Percentiles rank a stretch among this genome's conserved stretches.
These are phyloP conservation scores for Fomes fomentarius DNA, from an alignment of 1,284 basidiomycete genomes.

Conservation along the genomic window DNA sequence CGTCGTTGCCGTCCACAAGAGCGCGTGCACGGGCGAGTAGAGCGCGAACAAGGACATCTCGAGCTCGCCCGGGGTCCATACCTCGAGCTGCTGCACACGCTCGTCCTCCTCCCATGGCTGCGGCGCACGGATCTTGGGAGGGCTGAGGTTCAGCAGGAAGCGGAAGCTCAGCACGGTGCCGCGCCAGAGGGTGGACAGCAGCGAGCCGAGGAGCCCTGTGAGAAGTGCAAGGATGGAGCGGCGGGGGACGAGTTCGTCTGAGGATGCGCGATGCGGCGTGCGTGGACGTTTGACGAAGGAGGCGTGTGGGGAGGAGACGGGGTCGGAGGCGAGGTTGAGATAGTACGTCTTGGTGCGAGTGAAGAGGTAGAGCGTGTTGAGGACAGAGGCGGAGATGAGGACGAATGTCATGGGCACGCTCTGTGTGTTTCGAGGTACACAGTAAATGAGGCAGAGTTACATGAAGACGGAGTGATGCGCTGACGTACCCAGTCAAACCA, in stretches of 20 bases:
- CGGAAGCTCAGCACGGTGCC: conserved; percentile 58
- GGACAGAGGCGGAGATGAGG: conserved; percentile 51
- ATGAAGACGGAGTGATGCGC: background rate
- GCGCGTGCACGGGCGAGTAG: conserved; percentile 76
- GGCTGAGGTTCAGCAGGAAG: conserved; percentile 67
- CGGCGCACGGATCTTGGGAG: conserved; percentile 46
- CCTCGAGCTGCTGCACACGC: conserved; percentile 69
- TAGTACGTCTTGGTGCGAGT: conserved; percentile 68
- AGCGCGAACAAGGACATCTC: conserved; percentile 70
- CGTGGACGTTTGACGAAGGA: conserved; percentile 53
- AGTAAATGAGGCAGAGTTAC: background rate
- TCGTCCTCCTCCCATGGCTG: conserved; percentile 42
- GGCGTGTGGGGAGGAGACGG: conserved; percentile 67
- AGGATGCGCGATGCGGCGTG: conserved; percentile 30
- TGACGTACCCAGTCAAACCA: conserved; percentile 81
- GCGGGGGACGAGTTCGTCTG: conserved; percentile 34
- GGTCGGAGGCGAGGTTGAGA: conserved; percentile 60
- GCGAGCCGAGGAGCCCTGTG: conserved; percentile 30
- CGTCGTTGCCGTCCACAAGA: conserved; percentile 73
- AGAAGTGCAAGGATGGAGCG: conserved; percentile 42
- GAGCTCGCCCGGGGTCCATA: conserved; percentile 78
- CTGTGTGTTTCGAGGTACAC: too few species aligned
- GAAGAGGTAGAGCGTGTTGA: conserved; percentile 68
- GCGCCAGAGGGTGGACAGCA: conserved; percentile 48
- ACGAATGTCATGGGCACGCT: conserved; percentile 61